Conservation (phyloP, 192 early-diverging fungal species). For the Rhizoclosmatium sp. region DNA sequence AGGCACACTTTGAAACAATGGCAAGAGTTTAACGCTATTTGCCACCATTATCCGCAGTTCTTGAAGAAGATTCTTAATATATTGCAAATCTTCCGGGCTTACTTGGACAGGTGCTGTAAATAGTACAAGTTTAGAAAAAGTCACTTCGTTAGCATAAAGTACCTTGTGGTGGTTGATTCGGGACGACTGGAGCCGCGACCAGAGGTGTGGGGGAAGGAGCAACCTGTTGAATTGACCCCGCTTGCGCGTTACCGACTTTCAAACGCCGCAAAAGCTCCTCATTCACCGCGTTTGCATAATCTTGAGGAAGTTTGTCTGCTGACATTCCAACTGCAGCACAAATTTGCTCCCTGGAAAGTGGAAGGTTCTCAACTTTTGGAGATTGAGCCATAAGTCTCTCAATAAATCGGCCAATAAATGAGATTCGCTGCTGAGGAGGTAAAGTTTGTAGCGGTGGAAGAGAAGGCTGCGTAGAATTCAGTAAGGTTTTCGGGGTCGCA, state of each 20-base stretch:
- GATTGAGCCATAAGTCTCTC: no score
- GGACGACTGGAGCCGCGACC: no score
- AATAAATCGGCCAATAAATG: no score
- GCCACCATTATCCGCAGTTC: not conserved
- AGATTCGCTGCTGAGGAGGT: not conserved
- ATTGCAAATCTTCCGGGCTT: not conserved
- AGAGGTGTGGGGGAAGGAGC: not conserved
- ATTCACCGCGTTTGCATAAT: constrained; percentile 5
- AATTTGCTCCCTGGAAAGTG: not conserved
- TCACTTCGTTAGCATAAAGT: no score
- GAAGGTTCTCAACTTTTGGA: not conserved
- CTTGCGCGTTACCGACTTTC: not conserved
- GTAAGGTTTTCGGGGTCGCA: not conserved
- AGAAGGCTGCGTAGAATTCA: not conserved
- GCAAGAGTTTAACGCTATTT: not conserved
- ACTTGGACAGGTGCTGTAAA: not conserved
- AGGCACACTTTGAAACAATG: not conserved
- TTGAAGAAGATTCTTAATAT: not conserved
- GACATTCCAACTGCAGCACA: not conserved
- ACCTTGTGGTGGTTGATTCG: not conserved
- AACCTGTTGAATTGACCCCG: not conserved
- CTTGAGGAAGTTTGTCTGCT: constrained; percentile 2
- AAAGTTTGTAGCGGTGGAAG: not conserved
- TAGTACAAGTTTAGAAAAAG: no score
- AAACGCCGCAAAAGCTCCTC: not conserved